These are phyloP conservation scores for Vaccinium vitisidaea DNA, from an alignment of 148 eudicot species.

Conservation along the genomic window DNA sequence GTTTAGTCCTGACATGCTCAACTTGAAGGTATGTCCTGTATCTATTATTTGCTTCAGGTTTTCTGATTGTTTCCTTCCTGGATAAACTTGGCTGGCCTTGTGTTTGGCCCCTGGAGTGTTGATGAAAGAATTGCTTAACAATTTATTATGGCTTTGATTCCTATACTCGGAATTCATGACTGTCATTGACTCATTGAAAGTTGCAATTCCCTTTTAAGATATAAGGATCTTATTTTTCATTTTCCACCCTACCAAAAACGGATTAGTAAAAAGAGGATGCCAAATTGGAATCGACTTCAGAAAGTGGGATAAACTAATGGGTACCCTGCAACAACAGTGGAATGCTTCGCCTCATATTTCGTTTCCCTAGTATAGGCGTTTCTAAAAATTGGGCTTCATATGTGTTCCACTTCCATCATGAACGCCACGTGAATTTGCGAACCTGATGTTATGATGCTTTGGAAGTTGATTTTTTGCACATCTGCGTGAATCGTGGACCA, in stretches of 20 bases:
- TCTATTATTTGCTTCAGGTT: slow-evolving; percentile 3
- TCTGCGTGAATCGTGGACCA: neutral
- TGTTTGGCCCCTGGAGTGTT: neutral
- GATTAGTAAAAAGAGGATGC: neutral
- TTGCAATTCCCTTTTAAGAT: neutral
- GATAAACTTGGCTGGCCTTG: neutral
- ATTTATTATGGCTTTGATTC: neutral
- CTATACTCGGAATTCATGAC: neutral
- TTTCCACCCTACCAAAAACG: neutral
- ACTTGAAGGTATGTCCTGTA: slow-evolving; percentile 13
- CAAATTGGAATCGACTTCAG: neutral
- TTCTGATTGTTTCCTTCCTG: slow-evolving; percentile 7
- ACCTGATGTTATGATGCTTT: neutral
- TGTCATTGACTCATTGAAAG: neutral
- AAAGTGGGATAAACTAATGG: neutral
- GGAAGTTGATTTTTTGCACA: neutral
- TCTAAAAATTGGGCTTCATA: neutral
- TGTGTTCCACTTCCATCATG: neutral
- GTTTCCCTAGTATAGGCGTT: neutral
- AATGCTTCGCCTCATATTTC: neutral
- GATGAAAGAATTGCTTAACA: neutral
- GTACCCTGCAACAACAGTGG: neutral
- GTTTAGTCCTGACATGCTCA: neutral
- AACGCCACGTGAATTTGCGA: neutral
- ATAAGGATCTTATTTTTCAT: neutral